Base-by-base conservation (phyloP, 352 stramenopile genomes). In the Aphanomyces stellatus region DNA sequence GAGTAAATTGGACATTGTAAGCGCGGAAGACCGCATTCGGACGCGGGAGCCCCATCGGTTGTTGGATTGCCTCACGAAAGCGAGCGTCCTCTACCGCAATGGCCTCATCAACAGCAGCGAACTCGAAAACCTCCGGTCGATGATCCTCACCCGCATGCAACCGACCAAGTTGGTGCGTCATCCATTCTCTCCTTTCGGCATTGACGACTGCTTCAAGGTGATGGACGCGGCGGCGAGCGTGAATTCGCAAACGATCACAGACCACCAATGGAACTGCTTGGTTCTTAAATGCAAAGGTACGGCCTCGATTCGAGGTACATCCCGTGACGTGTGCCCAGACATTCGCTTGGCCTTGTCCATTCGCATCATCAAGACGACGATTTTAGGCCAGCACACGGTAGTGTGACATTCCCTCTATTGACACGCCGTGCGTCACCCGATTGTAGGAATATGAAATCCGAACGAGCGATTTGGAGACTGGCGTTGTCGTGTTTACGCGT, bases 211-310 rank as follows among this genome's bases (percentile, higher is more conserved):
- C 13, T n/a, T 19, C 19, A 24, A n/a, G n/a, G n/a, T n/a, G n/a
- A n/a, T n/a, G n/a, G n/a, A n/a, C 15, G 40, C 60, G 13, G 37
- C n/a, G 37, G 37, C 37, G 37, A 46, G n/a, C 37, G 37, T 55
- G n/a, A n/a, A n/a, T n/a, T n/a, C n/a, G 28, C 25, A 33, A n/a
- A 34, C 55, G 70, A 94, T 94, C 48, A 89, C 85, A 4, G 83
- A 94, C 48, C 85, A 94, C 69, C 82, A 94, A 67, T 94, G 85
- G 85, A 85, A 94, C 65, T 73, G 85, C 48, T 72, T 92, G 22
- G 82, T 94, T 35, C 67, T 94, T 8, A 91, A 91, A 61, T 77
- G 79, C 17, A 94, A 92, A 77, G 82, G 85, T 88, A 51, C 7
- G 51, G 59, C 46, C 17, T 22, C 49, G 2, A 6, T 22, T 0